These are phyloP conservation scores for Trichoderma citrinoviride DNA, from an alignment of 2,329 filamentous ascomycete species.

Conservation along the genomic window DNA sequence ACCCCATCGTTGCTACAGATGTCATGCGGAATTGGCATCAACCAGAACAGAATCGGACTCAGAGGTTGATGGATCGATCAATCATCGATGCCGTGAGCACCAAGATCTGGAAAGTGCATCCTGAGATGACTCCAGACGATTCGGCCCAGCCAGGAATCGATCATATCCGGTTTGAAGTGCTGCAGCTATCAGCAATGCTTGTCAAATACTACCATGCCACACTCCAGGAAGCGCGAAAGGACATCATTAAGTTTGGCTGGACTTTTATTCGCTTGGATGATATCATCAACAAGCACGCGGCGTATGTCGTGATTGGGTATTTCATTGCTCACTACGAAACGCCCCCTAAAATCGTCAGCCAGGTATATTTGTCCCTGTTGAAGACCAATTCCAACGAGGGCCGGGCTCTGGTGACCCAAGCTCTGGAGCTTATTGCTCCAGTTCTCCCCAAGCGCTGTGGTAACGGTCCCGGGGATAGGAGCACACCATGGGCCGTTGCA, in stretches of 20 bases:
- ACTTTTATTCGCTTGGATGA: constrained; percentile 98
- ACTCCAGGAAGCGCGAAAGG: constrained; percentile 88
- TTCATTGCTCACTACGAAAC: constrained; percentile 98
- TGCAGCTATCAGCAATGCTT: constrained; percentile 91
- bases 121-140: constrained; percentile 80
- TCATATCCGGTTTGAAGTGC: constrained; percentile 90
- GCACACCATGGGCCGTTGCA: constrained; percentile 84
- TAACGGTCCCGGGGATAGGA: constrained; percentile 63
- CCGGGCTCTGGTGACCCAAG: constrained; percentile 86
- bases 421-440: constrained; percentile 90
- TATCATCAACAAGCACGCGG: constrained; percentile 97
- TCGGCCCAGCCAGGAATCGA: constrained; percentile 82
- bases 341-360: constrained; percentile 89
- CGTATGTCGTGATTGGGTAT: constrained; percentile 94
- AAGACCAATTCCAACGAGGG: constrained; percentile 96
- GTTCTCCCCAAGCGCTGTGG: constrained; percentile 83
- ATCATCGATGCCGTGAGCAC: constrained; percentile 89
- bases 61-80: constrained; percentile 76
- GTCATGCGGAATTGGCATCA: constrained; percentile 78
- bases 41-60: constrained; percentile 53
- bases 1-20: constrained; percentile 95
- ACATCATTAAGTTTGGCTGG: constrained; percentile 99
- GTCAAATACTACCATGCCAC: constrained; percentile 91
- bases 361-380: constrained; percentile 88
- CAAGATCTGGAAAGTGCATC: constrained; percentile 89